Conservation (phyloP, 768 basidiomycete species). For the Termitomyces sp. region DNA sequence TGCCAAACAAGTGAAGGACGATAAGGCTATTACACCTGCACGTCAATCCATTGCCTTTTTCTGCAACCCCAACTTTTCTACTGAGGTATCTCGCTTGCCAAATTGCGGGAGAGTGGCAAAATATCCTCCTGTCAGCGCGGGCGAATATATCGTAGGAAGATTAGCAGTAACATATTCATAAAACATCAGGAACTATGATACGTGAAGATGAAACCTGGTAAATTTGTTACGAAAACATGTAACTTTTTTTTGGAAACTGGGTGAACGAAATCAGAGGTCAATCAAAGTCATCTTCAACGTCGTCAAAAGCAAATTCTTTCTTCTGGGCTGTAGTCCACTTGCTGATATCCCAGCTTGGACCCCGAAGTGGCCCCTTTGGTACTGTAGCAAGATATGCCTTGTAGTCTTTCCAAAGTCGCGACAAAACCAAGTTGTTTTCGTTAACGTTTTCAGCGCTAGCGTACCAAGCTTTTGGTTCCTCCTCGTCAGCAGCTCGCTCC, state of each 20-base stretch:
- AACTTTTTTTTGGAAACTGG: too few relatives aligned
- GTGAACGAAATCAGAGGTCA: background rate
- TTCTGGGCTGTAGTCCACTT: conserved; percentile 29
- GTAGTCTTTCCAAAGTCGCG: conserved; percentile 35
- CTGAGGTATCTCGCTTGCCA: conserved; percentile 67
- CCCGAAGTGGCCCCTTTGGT: conserved; percentile 23
- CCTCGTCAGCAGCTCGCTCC: conserved; percentile 9
- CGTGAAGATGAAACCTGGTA: background rate
- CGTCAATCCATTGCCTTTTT: conserved; percentile 86
- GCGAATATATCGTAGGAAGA: conserved; percentile 72
- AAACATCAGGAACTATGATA: conserved; percentile 7
- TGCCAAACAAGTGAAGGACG: conserved; percentile 39
- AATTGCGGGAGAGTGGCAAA: conserved; percentile 55
- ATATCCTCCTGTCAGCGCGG: conserved; percentile 68
- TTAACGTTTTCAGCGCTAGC: conserved; percentile 19
- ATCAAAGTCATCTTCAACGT: background rate
- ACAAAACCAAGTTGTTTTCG: conserved; percentile 20
- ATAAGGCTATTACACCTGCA: conserved; percentile 52
- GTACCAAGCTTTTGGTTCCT: conserved; percentile 24
- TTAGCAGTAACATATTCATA: conserved; percentile 54
- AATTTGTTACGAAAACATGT: background rate
- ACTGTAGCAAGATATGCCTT: conserved; percentile 20
- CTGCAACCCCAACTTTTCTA: conserved; percentile 73
- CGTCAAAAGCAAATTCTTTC: conserved; percentile 23
- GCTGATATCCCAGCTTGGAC: conserved; percentile 31